Evolutionary conservation across 2,329 filamentous ascomycete genomes (phyloP).

Genomic region (Aureobasidium sp.): DNA sequence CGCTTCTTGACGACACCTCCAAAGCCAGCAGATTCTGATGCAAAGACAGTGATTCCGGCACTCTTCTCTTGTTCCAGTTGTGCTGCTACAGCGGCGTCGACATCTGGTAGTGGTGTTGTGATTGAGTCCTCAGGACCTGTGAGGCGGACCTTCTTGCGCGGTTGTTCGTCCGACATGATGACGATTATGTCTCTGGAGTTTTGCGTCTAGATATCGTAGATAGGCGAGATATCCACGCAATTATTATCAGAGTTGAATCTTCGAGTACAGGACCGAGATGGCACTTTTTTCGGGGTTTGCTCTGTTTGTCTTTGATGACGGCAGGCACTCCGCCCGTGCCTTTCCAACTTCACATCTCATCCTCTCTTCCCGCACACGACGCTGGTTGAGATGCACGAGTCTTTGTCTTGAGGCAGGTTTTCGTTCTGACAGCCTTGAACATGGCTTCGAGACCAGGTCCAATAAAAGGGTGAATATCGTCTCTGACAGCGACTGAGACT

Average conservation of each 20-base stretch:
- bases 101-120: neutral
- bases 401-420: neutral
- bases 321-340: neutral
- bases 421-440: neutral
- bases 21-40: conserved; percentile 54
- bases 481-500: neutral
- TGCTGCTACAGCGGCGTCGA: neutral
- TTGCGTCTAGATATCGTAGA: neutral
- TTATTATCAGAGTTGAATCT: neutral
- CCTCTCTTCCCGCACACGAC: neutral
- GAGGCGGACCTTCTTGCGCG: conserved; percentile 14
- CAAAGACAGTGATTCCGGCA: conserved; percentile 58
- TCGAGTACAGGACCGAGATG: neutral
- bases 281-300: conserved; percentile 6
- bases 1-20: conserved; percentile 62
- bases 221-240: neutral
- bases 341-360: neutral
- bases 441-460: neutral
- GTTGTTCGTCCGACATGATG: conserved; percentile 14
- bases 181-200: too few species aligned
- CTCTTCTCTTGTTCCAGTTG: conserved; percentile 36
- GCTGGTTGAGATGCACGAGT: neutral
- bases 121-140: conserved; percentile 6
- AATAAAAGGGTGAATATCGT: too few species aligned
- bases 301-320: conserved; percentile 10